These are phyloP conservation scores for Pinus albicaulis DNA, from an alignment of 75 land plant species.

Conservation along the genomic window DNA sequence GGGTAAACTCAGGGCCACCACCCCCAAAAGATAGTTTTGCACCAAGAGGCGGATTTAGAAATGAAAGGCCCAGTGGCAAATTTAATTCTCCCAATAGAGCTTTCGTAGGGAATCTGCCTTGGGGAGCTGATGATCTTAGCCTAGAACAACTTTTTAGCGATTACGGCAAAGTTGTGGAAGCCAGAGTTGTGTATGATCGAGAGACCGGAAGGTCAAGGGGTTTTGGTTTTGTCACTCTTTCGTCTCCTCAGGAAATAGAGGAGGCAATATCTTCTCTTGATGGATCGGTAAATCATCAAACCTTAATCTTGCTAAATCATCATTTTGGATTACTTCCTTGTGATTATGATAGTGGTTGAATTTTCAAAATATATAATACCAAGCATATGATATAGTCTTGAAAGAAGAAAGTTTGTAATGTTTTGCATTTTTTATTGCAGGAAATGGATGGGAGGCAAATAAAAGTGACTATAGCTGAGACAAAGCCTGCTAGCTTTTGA, in stretches of 20 bases:
- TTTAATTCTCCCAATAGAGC: conserved; percentile 30
- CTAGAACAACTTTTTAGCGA: conserved; percentile 66
- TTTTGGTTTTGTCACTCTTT: conserved; percentile 89
- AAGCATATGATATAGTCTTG: not conserved
- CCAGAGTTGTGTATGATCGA: conserved; percentile 77
- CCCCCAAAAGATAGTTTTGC: conserved; percentile 31
- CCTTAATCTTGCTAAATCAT: not conserved
- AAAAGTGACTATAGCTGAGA: conserved; percentile 48
- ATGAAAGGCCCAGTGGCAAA: conserved; percentile 6
- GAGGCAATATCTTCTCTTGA: conserved; percentile 63
- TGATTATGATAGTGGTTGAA: too few relatives aligned
- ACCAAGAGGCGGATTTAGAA: conserved; percentile 17
- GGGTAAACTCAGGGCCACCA: conserved; percentile 73
- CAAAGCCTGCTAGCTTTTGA: conserved; percentile 16
- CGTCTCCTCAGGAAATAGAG: conserved; percentile 56
- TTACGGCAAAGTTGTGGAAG: conserved; percentile 80
- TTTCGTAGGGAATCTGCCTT: conserved; percentile 86
- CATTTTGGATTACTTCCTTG: not conserved
- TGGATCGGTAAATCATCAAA: conserved; percentile 62
- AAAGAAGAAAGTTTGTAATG: not conserved
- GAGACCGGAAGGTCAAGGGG: conserved; percentile 91
- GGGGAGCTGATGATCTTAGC: conserved; percentile 75
- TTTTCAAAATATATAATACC: not conserved
- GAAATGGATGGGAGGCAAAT: conserved; percentile 62
- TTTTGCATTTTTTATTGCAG: conserved; percentile 20